Evolutionary conservation across 768 basidiomycete species (phyloP), one percentile per base, ranked within the genome.

Genomic region (Neoboletus magnificus): DNA sequence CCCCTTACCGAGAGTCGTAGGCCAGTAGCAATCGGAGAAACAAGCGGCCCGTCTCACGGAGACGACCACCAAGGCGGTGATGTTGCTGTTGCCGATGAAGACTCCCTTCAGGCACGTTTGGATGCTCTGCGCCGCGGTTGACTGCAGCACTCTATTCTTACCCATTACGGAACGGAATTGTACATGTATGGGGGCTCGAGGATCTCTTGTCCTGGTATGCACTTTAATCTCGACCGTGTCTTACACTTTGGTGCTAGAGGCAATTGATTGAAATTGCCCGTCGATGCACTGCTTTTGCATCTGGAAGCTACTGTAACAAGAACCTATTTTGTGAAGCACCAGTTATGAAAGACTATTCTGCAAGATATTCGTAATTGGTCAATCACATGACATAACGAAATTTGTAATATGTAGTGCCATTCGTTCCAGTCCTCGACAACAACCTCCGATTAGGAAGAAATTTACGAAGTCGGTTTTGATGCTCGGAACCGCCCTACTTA

Each of bases 31-130:
- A 71, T 98, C 23, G 96, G 93, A 15, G 91, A 91, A 57, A 69
- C 80, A 30, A 47, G 52, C 9, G 63, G 62, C 5, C 64, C 48
- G 56, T 53, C 75, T 15, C 72, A 76, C 20, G 71, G 69, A 40
- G 73, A 73, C 25, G 76, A 75, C 20, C 75, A 73, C 25, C 69
- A 62, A 40, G 71, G 71, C 5, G 73, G 71, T 20, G 76, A 75
- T 18, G 78, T 69, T 33, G 76, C 73, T 35, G 66, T 76, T 59
- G 79, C 86, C 1, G 96, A 95, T 61, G 91, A 98, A 72, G 95
- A 97, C 69, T 91, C 90, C 37, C 78, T 99, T 50, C 97, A 98
- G 74, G 93, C 94, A 18, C 79, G 97, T 58, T 71, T 99, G 60
- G 94, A 98, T 74, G 92, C 94, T 35, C 77, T 98, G 50, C 81